Evolutionary conservation across 768 basidiomycete species (phyloP).

Genomic region (Kwoniella pini): DNA sequence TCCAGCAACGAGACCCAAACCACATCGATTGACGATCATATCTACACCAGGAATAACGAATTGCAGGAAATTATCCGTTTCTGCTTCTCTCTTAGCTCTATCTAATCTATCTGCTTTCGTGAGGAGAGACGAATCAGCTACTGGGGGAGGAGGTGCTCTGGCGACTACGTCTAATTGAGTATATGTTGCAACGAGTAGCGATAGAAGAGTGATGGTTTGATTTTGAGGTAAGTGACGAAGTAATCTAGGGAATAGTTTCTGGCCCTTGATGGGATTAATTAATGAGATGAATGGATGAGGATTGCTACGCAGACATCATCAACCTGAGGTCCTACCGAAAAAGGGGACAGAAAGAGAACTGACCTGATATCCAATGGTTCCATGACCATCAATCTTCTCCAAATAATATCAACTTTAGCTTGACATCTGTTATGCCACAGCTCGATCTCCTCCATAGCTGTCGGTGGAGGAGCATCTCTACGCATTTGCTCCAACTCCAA

Average conservation of each 20-base stretch:
- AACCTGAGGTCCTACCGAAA: neutral
- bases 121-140: conserved; percentile 57
- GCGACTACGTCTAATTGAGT: conserved; percentile 87
- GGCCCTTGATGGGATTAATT: conserved; percentile 84
- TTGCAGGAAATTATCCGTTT: conserved; percentile 84
- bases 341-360: conserved; percentile 18
- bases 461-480: conserved; percentile 68
- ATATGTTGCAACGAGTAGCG: conserved; percentile 91
- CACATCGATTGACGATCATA: conserved; percentile 74
- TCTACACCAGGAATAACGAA: conserved; percentile 85
- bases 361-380: conserved; percentile 92
- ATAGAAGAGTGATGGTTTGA: conserved; percentile 81
- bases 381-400: conserved; percentile 79
- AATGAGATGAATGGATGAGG: conserved; percentile 97
- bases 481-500: conserved; percentile 82
- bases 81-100: conserved; percentile 64
- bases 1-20: conserved; percentile 79
- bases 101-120: conserved; percentile 50
- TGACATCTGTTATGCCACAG: conserved; percentile 47
- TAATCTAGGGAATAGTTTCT: conserved; percentile 83
- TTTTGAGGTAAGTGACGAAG: conserved; percentile 76
- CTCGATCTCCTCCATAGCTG: conserved; percentile 39
- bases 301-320: conserved; percentile 59
- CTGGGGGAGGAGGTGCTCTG: conserved; percentile 69
- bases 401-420: conserved; percentile 65